A percentile compares a stretch with the other conserved stretches of the same genome.
These are phyloP conservation scores for Conringia planisiliqua DNA, from an alignment of 345 rosid genomes.

Conservation along the genomic window DNA sequence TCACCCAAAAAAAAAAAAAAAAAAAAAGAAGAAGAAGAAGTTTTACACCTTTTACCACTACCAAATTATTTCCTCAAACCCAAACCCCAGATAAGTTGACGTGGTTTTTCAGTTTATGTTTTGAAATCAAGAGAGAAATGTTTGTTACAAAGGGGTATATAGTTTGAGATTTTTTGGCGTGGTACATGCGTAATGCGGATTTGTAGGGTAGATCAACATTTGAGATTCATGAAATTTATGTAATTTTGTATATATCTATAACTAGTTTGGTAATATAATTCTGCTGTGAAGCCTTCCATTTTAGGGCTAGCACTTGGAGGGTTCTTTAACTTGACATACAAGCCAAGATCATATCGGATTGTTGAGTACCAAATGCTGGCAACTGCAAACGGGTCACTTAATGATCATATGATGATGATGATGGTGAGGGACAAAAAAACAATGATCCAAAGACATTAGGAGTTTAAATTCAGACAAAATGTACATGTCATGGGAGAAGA, in stretches of 20 bases:
- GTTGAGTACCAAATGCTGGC: not conserved
- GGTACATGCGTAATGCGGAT: not conserved
- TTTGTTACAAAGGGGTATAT: slow-evolving; percentile 2
- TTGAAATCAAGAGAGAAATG: not conserved
- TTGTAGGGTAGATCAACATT: slow-evolving; percentile 22
- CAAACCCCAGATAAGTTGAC: not conserved
- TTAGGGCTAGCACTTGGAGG: not conserved
- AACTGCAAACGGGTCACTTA: not conserved
- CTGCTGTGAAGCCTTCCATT: not conserved
- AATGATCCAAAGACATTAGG: not conserved
- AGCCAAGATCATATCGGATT: not conserved
- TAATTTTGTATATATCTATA: slow-evolving; percentile 12
- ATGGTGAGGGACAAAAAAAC: not conserved
- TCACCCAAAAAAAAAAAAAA: not conserved
- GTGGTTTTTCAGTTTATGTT: not conserved
- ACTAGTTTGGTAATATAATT: slow-evolving; percentile 16
- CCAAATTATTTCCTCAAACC: not conserved
- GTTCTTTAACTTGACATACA: not conserved
- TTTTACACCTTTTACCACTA: slow-evolving; percentile 2
- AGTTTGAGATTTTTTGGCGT: not conserved
- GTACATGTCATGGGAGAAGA: not conserved
- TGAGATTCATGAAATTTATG: not conserved
- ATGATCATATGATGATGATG: not conserved
- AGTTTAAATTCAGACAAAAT: not conserved
- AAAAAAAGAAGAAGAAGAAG: not conserved